Conservation (phyloP, 805 yeast species). For the Lachancea thermotolerans region DNA sequence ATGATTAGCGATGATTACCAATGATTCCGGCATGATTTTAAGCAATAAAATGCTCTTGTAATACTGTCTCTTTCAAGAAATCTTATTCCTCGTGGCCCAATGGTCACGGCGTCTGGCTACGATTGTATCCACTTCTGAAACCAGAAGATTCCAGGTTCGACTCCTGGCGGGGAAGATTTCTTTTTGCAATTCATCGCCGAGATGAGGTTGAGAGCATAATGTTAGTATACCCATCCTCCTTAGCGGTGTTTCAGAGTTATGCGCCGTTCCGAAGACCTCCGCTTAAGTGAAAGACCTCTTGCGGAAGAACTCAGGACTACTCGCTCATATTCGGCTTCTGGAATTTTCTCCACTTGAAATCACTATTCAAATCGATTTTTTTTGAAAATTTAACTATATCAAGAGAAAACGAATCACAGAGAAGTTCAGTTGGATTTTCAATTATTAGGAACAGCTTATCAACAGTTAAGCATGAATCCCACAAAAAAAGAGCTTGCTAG, state of each 20-base stretch:
- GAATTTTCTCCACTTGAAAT: not conserved
- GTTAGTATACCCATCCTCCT: no score
- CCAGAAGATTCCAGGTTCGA: constrained; percentile 49
- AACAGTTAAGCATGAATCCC: constrained; percentile 32
- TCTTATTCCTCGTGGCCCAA: constrained; percentile 66
- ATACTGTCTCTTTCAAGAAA: constrained; percentile 11
- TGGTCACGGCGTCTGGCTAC: constrained; percentile 74
- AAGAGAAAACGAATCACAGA: not conserved
- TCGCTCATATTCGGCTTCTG: not conserved
- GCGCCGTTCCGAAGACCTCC: not conserved
- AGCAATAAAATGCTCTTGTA: no score
- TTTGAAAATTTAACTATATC: not conserved
- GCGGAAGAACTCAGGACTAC: not conserved
- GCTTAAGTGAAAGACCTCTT: not conserved
- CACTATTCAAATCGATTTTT: not conserved
- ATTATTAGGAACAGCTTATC: not conserved
- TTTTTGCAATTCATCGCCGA: constrained; percentile 12
- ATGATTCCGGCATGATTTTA: no score
- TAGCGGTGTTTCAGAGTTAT: no score
- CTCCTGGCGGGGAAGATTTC: constrained; percentile 44
- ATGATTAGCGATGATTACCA: no score
- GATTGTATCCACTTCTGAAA: constrained; percentile 28
- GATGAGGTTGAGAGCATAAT: no score
- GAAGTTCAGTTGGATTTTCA: not conserved
- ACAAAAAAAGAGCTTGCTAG: constrained; percentile 62